Evolutionary conservation across 805 yeast species (phyloP).

Genomic region (Metschnikowia cubensis): DNA sequence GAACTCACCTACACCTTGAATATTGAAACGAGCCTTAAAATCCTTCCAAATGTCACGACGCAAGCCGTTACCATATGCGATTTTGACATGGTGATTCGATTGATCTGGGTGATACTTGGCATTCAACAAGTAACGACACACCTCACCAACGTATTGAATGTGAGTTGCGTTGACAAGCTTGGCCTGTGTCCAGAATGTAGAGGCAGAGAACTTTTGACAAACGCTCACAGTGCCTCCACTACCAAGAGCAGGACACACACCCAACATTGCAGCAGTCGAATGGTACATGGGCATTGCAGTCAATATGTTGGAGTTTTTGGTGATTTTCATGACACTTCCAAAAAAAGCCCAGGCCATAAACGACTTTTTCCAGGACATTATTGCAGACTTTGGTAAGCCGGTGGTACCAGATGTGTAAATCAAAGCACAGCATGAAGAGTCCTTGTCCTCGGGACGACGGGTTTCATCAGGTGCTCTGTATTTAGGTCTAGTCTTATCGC

Average conservation of each 20-base stretch:
- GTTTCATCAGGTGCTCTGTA: constrained; percentile 53
- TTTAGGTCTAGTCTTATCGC: constrained; percentile 40
- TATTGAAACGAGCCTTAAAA: constrained; percentile 72
- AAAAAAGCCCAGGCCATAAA: constrained; percentile 67
- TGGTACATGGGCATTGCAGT: constrained; percentile 96
- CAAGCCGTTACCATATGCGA: constrained; percentile 89
- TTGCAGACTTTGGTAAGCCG: constrained; percentile 91
- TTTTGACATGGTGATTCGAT: constrained; percentile 50
- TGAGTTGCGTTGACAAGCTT: constrained; percentile 67
- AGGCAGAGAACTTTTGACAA: constrained; percentile 76
- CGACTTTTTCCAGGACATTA: constrained; percentile 86
- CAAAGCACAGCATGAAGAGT: constrained; percentile 62
- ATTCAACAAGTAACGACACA: constrained; percentile 77
- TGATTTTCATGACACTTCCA: constrained; percentile 62
- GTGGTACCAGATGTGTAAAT: constrained; percentile 95
- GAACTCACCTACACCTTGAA: constrained; percentile 79
- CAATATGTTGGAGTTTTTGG: constrained; percentile 55
- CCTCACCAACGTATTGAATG: constrained; percentile 92
- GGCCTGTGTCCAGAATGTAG: constrained; percentile 88
- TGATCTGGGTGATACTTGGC: constrained; percentile 66
- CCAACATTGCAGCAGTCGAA: constrained; percentile 87
- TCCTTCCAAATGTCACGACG: constrained; percentile 84
- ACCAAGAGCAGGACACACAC: constrained; percentile 61
- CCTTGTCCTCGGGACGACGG: constrained; percentile 56
- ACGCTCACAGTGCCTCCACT: constrained; percentile 75